Conservation (phyloP, 768 basidiomycete genomes). For the Russula earlei region DNA sequence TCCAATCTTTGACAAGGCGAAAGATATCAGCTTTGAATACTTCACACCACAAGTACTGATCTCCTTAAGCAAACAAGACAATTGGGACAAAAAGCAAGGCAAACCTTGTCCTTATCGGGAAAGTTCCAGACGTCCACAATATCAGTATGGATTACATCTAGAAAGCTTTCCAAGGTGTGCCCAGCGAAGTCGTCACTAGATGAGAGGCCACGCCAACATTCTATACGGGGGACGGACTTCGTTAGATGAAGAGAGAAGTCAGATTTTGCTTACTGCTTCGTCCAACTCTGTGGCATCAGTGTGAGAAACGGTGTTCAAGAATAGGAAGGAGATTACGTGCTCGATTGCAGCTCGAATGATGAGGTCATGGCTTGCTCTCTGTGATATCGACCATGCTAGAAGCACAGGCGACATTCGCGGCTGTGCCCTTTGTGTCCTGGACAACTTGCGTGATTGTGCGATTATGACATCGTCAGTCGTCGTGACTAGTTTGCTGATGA, state of each 20-base stretch:
- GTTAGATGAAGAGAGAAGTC: not conserved
- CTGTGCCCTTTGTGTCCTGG: not conserved
- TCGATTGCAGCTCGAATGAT: not conserved
- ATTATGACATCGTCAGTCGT: not conserved
- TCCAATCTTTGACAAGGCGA: not conserved
- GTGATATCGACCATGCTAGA: constrained; percentile 6
- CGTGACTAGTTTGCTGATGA: not conserved
- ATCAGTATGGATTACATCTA: not conserved
- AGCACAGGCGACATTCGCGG: not conserved
- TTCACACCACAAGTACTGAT: not conserved
- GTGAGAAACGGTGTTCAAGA: not conserved
- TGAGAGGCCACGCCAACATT: constrained; percentile 1
- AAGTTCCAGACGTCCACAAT: constrained; percentile 4
- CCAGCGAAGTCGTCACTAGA: not conserved
- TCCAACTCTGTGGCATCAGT: not conserved
- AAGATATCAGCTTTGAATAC: not conserved
- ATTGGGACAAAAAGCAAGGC: not conserved
- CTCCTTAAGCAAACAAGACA: not conserved
- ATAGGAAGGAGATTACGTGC: not conserved
- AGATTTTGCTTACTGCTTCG: constrained; percentile 1
- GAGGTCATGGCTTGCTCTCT: not conserved
- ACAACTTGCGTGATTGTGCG: not conserved
- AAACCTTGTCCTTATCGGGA: not conserved
- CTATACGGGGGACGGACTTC: not conserved
- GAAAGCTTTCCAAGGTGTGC: not conserved